These are phyloP conservation scores for Cutaneotrichosporon cyanovorans DNA, from an alignment of 1,284 basidiomycete genomes.

Conservation along the genomic window DNA sequence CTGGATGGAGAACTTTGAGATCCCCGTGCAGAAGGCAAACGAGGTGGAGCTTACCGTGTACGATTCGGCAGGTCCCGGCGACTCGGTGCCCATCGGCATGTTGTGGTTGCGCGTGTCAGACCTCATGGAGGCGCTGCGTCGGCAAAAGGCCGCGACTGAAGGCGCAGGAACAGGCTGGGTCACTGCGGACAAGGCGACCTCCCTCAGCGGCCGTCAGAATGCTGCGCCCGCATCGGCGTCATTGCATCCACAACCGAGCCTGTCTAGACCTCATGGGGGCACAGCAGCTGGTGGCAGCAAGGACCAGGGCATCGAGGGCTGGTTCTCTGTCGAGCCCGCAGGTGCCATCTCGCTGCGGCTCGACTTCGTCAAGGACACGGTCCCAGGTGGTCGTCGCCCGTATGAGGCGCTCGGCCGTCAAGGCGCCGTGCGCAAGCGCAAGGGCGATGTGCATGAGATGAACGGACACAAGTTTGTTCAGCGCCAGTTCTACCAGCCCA, in stretches of 20 bases:
- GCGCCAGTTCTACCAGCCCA: slow-evolving; percentile 96
- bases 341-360: slow-evolving; percentile 79
- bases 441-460: slow-evolving; percentile 98
- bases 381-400: slow-evolving; percentile 73
- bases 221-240: slow-evolving; percentile 32
- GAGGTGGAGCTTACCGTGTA: slow-evolving; percentile 97
- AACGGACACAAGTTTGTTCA: slow-evolving; percentile 98
- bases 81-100: slow-evolving; percentile 86
- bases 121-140: slow-evolving; percentile 84
- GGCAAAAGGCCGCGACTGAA: slow-evolving; percentile 77
- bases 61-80: slow-evolving; percentile 73
- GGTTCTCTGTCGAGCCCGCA: slow-evolving; percentile 98
- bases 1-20: slow-evolving; percentile 97
- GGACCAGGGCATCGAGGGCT: slow-evolving; percentile 82
- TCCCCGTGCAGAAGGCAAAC: slow-evolving; percentile 94
- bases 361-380: slow-evolving; percentile 96
- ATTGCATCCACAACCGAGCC: slow-evolving; percentile 20
- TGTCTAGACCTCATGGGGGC: slow-evolving; percentile 6
- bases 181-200: slow-evolving; percentile 57
- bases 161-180: slow-evolving; percentile 78
- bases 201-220: slow-evolving; percentile 33
- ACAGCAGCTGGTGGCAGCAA: slow-evolving; percentile 19
- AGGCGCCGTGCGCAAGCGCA: slow-evolving; percentile 94
- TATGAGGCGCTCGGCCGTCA: slow-evolving; percentile 94
- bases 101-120: slow-evolving; percentile 94